Base-by-base conservation (phyloP, 805 yeast species). In the Candida parachauliodes region DNA sequence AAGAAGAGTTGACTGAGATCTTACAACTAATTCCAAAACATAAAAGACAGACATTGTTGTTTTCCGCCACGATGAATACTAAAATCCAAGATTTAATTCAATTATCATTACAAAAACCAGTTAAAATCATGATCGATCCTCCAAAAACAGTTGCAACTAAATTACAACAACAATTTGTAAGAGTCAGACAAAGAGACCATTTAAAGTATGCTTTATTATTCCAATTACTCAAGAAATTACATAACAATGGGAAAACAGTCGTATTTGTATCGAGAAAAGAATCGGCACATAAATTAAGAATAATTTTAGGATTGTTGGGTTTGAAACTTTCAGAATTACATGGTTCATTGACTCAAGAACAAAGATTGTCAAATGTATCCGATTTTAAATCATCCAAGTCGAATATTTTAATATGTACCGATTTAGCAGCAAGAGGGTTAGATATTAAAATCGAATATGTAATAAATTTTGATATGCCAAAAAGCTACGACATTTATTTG, bases 1-100 rank as follows among this genome's bases (percentile, higher is more conserved):
- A 89, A 62, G 87, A 81, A 37, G 98, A 93, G 63, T 70, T 93
- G 48, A 83, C 88, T 14, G 98, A 93, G 59, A 91, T 93, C 43
- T 74, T 93, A 62, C 75, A 84, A 10, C 70, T 91, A 38, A 71
- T 94, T 47, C 98, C 99, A 20, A 67, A 64, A 47, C 76, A 81
- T 35, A 87, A 87, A 63, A 80, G 98, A 60, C 99, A 93, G 65
- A 91, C 97, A 0, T 65, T 93, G 68, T 68, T 93, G 50, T 93
- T 89, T 53, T 93, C 98, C 24, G 99, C 99, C 32, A 93, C 99
- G 7, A 93, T 93, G 98, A 93, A 88, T 61, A 87, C 95, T 20
- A 83, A 81, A 52, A 88, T 93, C 49, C 88, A 88, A 52, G 87
- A 83, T 46, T 72, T 93, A 55, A 82, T 93, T 43, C 88, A 88